Base-by-base conservation (phyloP, 257 asterid genomes). In the Leonotis leonurus region DNA sequence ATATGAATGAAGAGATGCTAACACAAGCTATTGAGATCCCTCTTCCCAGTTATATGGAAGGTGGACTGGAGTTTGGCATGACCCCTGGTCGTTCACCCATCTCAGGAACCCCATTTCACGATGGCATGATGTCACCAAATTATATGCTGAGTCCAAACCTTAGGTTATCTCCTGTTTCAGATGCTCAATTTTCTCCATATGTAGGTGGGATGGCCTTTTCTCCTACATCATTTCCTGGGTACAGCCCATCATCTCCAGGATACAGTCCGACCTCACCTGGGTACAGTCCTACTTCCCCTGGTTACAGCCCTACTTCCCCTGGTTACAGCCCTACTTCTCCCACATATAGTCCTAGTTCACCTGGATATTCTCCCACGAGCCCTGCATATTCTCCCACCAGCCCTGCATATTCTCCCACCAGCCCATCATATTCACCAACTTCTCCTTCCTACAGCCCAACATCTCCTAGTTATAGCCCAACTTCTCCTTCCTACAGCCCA, bases 91-190 rank as follows among this genome's bases (percentile, higher is more conserved):
- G 97, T 33, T 93, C 99, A 3, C 99, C 99, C 13, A 58, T 82
- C 45, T 62, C 75, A 3, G 95, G 96, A 20, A 91, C 95, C n/a
- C 98, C 95, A 0, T 91, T 70, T 59, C 96, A 84, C 17, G 99
- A 93, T 25, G 87, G 95, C 70, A 85, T 93, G 95, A 89, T 89
- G 99, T 93, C 99, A 26, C 99, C 99, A 3, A 81, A 37, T 76
- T 79, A 88, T 66, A 32, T 82, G 80, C 73, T 82, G 20, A 87
- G 96, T 76, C 99, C 99, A 41, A 87, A 85, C 77, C 78, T 79
- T 43, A 82, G 96, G 56, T 70, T 75, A 65, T 86, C 99, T 29
- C 96, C 95, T 17, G 62, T 75, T 52, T 52, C 95, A 10, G 97
- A 84, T 78, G 88, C 93, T 77, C 95, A 81, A 20, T 89, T 93